Base-by-base conservation (phyloP, 768 basidiomycete species). In the Naganishia kalamii region DNA sequence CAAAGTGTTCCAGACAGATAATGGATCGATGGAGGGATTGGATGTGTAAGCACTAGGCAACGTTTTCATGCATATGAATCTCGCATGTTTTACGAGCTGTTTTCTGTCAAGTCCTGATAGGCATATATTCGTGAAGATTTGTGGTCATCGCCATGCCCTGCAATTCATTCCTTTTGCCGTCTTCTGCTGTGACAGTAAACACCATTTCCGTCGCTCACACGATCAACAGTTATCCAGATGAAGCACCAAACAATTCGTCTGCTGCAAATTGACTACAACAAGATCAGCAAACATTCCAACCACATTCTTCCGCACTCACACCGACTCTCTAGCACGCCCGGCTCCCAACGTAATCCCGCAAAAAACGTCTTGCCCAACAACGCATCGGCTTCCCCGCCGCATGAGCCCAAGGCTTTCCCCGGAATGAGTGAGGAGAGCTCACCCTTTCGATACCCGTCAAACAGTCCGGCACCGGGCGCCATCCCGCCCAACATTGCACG, bases 381-480 rank as follows among this genome's bases (percentile, higher is more conserved):
- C 3, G 68, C 68, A 37, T 69, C 68, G 30, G 65, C 68, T 68
- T 21, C 37, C 19, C 21, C 60, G 11, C 25, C 25, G n/a, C 3
- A 12, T 7, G 35, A 3, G 23, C 23, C 33, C 59, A n/a, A 4
- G 29, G 11, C 35, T n/a, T 25, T 29, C 21, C 27, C 29, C 21
- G 17, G 23, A 12, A 47, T 41, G 11, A 21, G 6, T 12, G 30
- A 13, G 32, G 10, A 35, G 4, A 33, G 29, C 62, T 40, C 21
- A 63, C 66, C 46, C 60, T 69, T 69, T 25, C 68, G 59, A 27
- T 69, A 69, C 7, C 68, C 68, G 29, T 69, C 68, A 60, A 69
- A 69, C 49, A 65, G 60, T 29, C 63, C 64, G 27, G 65, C 41
- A 5, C 64, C 66, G 1, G 66, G 62, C n/a, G 62, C 52, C 54